Base-by-base conservation (phyloP, 192 early-diverging fungal species). In the Umbelopsis sp. region DNA sequence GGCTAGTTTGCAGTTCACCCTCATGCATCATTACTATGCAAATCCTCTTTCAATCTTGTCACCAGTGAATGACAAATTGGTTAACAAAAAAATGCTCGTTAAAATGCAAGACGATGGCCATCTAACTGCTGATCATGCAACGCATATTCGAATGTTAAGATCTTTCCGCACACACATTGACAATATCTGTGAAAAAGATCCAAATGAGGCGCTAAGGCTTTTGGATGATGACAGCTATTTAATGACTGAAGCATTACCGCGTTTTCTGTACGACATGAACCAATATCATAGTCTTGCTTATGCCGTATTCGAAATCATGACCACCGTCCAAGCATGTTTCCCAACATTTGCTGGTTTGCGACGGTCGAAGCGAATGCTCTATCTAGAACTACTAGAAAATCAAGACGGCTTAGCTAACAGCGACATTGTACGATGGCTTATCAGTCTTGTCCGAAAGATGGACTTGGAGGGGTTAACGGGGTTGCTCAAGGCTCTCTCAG, bases 1-100 rank as follows among this genome's bases (percentile, higher is more conserved):
- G 29, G 78, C 86, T 16, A 89, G 86, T 73, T 74, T 95, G 9
- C 91, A 93, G 87, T 96, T 92, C 76, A 87, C 92, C 0, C 73
- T 91, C 17, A 95, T 96, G 94, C 91, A 93, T 71, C 89, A 94
- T 73, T 97, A 86, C 71, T 96, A 92, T 70, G 84, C 89, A 0
- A 95, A 94, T 73, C 93, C 96, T 3, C 86, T 96, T 53, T 93
- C 91, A 72, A 67, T 68, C 14, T 77, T 81, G 34, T 69, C 75
- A 17, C 29, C 47, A 24, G 38, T 72, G 14, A 32, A 14, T 36
- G 44, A 50, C 47, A 8, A 44, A 26, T 4, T 36, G 29, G 21
- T 29, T 25, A 54, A 50, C 53, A 45, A 59, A 22, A 17, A 8
- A n/a, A 52, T n/a, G 21, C 12, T 69, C 5, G 43, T 67, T 22